Evolutionary conservation across 345 rosid species (phyloP), one percentile per base, ranked within the genome.

Genomic region (Populus alba): DNA sequence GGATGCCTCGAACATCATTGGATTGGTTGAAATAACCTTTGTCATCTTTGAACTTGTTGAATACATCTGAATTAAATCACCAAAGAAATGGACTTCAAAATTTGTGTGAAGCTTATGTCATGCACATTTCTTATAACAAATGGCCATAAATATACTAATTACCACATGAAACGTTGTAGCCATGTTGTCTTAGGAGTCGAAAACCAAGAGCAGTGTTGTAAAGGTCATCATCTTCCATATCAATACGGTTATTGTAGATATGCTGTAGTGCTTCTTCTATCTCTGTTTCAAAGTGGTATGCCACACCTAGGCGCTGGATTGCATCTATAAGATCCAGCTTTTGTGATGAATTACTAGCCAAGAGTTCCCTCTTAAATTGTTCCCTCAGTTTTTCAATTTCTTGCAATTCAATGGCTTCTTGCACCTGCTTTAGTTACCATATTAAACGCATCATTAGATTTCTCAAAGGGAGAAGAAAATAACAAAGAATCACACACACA

Each of bases 241-340:
- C 35, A 33, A 33, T 33, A 33, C 35, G 35, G 35, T 33, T 33
- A 33, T 33, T 33, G 35, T 33, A 33, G 35, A 33, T 33, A 33
- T 33, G 35, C 35, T 4, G 35, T 0, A 33, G 35, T 4, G 5
- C 35, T 33, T 33, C 35, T 33, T 33, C 35, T 33, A 33, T 33
- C 35, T 33, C 35, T 33, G 35, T 33, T 33, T 86, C 78, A 37
- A 91, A 91, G 82, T 85, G 91, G 47, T 89, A 87, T 10, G 82
- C 72, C n/a, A 89, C 39, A 1, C 92, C 92, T n/a, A 86, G 57
- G 5, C 85, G 83, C 47, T 86, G 85, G 45, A 88, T 53, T 15
- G 77, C 71, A 77, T 86, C 87, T 5, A 88, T 71, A 76, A 79
- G 63, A 33, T 79, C 66, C 4, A 88, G 66, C 9, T 33, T 70